A percentile compares a stretch with the other conserved stretches of the same genome.
Evolutionary conservation across 192 early-diverging fungal species (phyloP).

Genomic region (Podila minutissima): DNA sequence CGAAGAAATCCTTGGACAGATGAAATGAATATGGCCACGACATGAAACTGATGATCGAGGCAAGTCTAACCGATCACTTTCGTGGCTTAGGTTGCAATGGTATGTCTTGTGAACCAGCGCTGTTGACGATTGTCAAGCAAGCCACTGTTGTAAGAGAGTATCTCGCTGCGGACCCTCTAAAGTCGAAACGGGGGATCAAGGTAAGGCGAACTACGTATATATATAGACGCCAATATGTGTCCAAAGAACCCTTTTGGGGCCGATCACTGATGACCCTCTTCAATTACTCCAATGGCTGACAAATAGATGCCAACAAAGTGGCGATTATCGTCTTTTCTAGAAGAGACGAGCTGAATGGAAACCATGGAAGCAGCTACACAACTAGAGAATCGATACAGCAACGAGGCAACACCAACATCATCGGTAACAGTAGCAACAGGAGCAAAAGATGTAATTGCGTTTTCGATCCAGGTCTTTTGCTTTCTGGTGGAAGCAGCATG

Average conservation of each 20-base stretch:
- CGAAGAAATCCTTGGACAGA: too few relatives aligned
- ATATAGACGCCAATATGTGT: too few relatives aligned
- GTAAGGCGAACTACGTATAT: neutral
- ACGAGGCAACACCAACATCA: neutral
- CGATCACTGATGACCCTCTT: neutral
- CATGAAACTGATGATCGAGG: neutral
- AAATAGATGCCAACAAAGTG: slow-evolving; percentile 28
- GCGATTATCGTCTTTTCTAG: slow-evolving; percentile 35
- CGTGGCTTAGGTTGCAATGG: slow-evolving; percentile 49
- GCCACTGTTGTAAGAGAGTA: slow-evolving; percentile 64
- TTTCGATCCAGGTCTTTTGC: neutral
- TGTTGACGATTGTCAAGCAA: slow-evolving; percentile 68
- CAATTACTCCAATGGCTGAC: neutral
- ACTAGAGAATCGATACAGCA: neutral
- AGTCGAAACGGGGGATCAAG: slow-evolving; percentile 42
- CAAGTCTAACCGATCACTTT: neutral
- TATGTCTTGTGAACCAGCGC: slow-evolving; percentile 54
- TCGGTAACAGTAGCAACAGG: neutral
- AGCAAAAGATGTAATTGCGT: neutral
- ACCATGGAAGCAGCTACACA: neutral
- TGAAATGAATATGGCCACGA: neutral
- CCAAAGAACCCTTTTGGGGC: too few relatives aligned
- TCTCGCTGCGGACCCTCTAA: slow-evolving; percentile 52
- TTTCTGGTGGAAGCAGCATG: neutral
- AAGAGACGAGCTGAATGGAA: slow-evolving; percentile 44